Conservation (phyloP, 2,329 filamentous ascomycete species). For the Scedosporium dehoogii region DNA sequence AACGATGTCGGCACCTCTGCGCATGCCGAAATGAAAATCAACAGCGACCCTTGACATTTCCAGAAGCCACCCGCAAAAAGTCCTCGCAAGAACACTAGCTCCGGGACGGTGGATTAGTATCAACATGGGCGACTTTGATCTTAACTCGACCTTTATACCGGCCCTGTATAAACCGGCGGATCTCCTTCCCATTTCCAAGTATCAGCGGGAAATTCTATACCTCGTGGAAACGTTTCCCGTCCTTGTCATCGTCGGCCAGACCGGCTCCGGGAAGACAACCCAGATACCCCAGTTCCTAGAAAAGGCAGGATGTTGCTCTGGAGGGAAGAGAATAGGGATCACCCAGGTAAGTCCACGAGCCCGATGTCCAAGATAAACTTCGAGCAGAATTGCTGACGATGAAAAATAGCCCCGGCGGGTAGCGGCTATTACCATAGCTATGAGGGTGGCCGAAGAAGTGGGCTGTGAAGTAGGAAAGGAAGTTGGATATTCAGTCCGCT, state of each 20-base stretch:
- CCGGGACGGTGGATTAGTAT: background rate
- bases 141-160: slow-evolving; percentile 58
- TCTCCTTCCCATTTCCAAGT: slow-evolving; percentile 77
- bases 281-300: slow-evolving; percentile 90
- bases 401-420: slow-evolving; percentile 66
- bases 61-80: too few relatives aligned
- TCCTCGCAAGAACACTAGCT: too few relatives aligned
- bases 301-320: slow-evolving; percentile 75
- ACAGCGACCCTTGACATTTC: too few relatives aligned
- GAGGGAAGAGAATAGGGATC: slow-evolving; percentile 75
- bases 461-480: slow-evolving; percentile 80
- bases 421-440: slow-evolving; percentile 81
- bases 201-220: slow-evolving; percentile 72
- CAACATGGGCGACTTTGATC: slow-evolving; percentile 45
- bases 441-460: slow-evolving; percentile 82
- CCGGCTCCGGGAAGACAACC: slow-evolving; percentile 90
- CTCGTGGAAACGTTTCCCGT: slow-evolving; percentile 75
- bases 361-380: slow-evolving; percentile 8
- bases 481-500: slow-evolving; percentile 83
- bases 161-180: slow-evolving; percentile 77
- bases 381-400: slow-evolving; percentile 9
- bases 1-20: too few relatives aligned
- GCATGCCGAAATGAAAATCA: too few relatives aligned
- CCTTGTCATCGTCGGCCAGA: slow-evolving; percentile 85
- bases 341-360: slow-evolving; percentile 61